Evolutionary conservation across 2,329 filamentous ascomycete species (phyloP), one percentile per base, ranked within the genome.

Genomic region (Geosmithia morbida): DNA sequence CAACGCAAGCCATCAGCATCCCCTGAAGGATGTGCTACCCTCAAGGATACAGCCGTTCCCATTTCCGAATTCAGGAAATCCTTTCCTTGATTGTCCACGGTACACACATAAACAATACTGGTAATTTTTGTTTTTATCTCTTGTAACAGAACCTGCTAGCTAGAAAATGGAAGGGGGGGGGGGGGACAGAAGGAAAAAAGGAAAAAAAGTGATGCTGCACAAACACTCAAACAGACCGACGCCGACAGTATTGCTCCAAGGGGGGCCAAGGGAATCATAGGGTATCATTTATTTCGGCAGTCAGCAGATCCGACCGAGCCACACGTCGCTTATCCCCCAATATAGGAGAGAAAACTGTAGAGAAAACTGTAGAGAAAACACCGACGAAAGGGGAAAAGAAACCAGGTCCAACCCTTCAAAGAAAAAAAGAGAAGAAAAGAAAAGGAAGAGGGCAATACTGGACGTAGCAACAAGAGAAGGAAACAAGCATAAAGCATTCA

Each of bases 21-120:
- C 11, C 57, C 54, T 2, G 46, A 44, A 3, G 67, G 64, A 56
- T 58, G 63, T 2, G 62, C 4, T 52, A 45, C 43, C 20, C 51
- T 78, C 43, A 59, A 59, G 19, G 68, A 76, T 44, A 62, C 65
- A 50, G 60, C 63, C 18, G 67, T 77, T 17, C 51, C 66, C 2
- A 45, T 77, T 13, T 57, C 51, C 0, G 60, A 60, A 29, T 71
- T 74, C 47, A 57, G 62, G 11, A 55, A 59, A 46, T 53, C 48
- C 11, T 64, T 64, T 17, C 40, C 42, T 20, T 50, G 30, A 46
- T 33, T 48, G 45, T 40, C 30, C 37, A 37, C 33, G 14, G 33
- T 37, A 11, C n/a, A n/a, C n/a, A 13, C 33, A 13, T 5, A 37
- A 3, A 37, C 33, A 11, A 13, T 11, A 16, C 10, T 37, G 33